Conservation (phyloP, 768 basidiomycete genomes). For the Cyathus striatus region DNA sequence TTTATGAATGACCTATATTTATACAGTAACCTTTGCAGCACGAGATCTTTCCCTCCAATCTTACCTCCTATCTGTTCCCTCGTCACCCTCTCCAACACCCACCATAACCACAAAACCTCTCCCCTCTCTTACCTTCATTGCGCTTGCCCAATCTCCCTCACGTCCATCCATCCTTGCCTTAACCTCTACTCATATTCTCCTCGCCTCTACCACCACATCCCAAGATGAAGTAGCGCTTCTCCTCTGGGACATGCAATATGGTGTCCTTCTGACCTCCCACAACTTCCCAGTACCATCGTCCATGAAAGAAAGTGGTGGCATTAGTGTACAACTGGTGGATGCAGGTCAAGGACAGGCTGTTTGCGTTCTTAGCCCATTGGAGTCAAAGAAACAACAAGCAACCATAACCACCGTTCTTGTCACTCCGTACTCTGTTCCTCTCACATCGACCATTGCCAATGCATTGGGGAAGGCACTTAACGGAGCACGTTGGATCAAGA, state of each 20-base stretch:
- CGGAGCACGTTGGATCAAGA: not conserved
- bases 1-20: not conserved
- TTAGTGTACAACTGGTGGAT: slow-evolving; percentile 23
- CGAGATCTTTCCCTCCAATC: slow-evolving; percentile 24
- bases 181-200: slow-evolving; percentile 52
- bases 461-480: slow-evolving; percentile 39
- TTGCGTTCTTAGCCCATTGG: slow-evolving; percentile 40
- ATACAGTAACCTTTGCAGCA: slow-evolving; percentile 33
- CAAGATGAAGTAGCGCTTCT: slow-evolving; percentile 46
- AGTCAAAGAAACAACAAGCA: slow-evolving; percentile 15
- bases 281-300: slow-evolving; percentile 44
- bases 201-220: slow-evolving; percentile 35
- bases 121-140: slow-evolving; percentile 10
- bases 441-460: slow-evolving; percentile 54
- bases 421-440: slow-evolving; percentile 50
- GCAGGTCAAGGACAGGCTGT: slow-evolving; percentile 44
- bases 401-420: slow-evolving; percentile 51
- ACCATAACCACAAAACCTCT: slow-evolving; percentile 16
- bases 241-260: slow-evolving; percentile 68
- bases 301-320: slow-evolving; percentile 18
- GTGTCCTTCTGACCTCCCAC: slow-evolving; percentile 54
- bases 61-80: slow-evolving; percentile 12
- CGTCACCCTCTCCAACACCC: slow-evolving; percentile 5
- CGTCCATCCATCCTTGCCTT: slow-evolving; percentile 39
- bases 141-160: slow-evolving; percentile 23